phyloP scores from a whole-genome alignment of 139 green algal species.

The Auxenochlorella pyrenoidosa region DNA sequence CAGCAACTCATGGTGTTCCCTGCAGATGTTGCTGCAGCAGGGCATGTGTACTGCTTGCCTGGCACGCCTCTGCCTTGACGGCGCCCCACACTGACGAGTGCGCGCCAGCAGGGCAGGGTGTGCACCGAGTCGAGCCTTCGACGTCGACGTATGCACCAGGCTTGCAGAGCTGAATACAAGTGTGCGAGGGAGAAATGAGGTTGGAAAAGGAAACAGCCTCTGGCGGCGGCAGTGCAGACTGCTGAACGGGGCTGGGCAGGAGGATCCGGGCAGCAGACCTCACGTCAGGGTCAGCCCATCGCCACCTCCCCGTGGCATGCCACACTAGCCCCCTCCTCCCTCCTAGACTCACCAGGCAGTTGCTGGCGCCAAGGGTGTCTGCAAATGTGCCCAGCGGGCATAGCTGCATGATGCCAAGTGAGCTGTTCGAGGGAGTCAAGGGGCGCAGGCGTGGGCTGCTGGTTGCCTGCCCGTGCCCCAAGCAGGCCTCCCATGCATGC shows the following conservation, averaged over 20 bases:
- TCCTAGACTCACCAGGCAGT: background rate
- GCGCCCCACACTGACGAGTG: background rate
- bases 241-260: too few species aligned
- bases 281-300: too few species aligned
- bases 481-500: background rate
- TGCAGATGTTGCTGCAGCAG: background rate
- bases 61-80: background rate
- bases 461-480: background rate
- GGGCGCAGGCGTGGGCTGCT: background rate
- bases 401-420: background rate
- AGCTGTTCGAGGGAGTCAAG: background rate
- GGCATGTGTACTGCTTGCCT: background rate
- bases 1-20: background rate
- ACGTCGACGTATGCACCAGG: background rate
- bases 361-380: background rate
- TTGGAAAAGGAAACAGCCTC: background rate
- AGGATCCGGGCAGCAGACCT: too few species aligned
- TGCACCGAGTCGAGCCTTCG: background rate
- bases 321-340: background rate
- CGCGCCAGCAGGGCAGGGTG: background rate
- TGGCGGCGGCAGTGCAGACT: too few species aligned
- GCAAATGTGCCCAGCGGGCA: background rate
- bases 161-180: background rate
- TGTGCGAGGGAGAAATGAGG: background rate
- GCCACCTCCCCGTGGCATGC: too few species aligned